Percentiles rank a stretch among this genome's conserved stretches.
Evolutionary conservation across 176 grass and related monocot species (phyloP).

Genomic region (Triticum monococcum): DNA sequence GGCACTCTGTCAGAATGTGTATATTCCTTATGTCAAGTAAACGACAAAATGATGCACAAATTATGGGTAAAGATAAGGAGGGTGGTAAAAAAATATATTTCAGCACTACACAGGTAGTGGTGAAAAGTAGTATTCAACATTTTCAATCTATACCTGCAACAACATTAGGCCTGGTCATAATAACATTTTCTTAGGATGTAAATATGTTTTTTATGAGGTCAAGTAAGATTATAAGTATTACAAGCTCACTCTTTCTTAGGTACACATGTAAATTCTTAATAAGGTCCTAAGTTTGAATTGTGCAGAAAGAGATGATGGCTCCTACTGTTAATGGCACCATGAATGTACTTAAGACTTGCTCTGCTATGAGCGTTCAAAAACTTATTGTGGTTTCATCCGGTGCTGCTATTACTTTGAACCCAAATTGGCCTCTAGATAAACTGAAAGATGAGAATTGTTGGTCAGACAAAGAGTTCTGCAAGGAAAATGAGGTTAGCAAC

Average conservation of each 20-base stretch:
- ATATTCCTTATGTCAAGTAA: neutral
- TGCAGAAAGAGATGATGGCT: slow-evolving; percentile 24
- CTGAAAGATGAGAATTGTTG: slow-evolving; percentile 16
- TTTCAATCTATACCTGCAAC: neutral
- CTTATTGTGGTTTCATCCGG: slow-evolving; percentile 29
- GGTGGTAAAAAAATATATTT: too few species aligned
- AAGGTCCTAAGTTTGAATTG: neutral
- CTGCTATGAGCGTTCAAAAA: neutral
- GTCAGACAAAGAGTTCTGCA: slow-evolving; percentile 32
- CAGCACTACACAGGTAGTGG: neutral
- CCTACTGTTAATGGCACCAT: slow-evolving; percentile 28
- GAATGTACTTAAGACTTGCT: slow-evolving; percentile 33
- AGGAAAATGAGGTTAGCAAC: slow-evolving; percentile 17
- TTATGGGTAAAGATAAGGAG: neutral
- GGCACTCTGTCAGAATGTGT: neutral
- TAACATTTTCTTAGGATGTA: neutral
- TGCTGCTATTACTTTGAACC: slow-evolving; percentile 4
- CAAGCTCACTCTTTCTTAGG: too few species aligned
- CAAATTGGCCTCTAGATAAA: slow-evolving; percentile 26
- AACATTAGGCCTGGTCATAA: neutral
- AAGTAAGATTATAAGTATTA: too few species aligned
- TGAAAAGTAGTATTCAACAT: neutral
- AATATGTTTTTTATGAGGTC: neutral
- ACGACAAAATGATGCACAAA: neutral
- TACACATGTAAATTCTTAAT: neutral